Percentiles rank a stretch among this genome's conserved stretches.
These are phyloP conservation scores for Penicillium olsonii DNA, from an alignment of 2,329 filamentous ascomycete species.

Conservation along the genomic window DNA sequence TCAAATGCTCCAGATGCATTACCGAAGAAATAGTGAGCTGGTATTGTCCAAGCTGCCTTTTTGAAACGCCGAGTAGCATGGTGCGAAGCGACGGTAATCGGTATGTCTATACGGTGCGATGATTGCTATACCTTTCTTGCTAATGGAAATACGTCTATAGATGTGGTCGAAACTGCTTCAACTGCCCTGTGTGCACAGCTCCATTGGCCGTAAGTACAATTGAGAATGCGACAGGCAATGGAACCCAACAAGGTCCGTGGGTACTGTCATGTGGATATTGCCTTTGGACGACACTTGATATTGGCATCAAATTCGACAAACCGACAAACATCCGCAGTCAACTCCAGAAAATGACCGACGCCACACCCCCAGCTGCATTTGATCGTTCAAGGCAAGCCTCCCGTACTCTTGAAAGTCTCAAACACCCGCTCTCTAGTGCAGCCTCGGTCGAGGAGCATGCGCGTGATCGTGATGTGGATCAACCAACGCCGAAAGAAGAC, in stretches of 20 bases:
- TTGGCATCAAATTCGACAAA: constrained; percentile 87
- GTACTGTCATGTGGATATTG: constrained; percentile 87
- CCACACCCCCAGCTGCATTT: constrained; percentile 23
- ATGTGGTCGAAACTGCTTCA: constrained; percentile 92
- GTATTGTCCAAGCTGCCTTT: constrained; percentile 93
- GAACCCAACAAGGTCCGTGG: constrained; percentile 61
- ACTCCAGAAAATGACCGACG: constrained; percentile 66
- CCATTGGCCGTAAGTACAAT: constrained; percentile 74
- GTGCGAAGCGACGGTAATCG: constrained; percentile 91
- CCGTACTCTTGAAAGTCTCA: constrained; percentile 40
- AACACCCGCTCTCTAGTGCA: constrained; percentile 40
- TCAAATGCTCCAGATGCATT: constrained; percentile 88
- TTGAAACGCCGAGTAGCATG: constrained; percentile 92
- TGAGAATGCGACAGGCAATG: constrained; percentile 54
- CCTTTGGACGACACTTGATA: constrained; percentile 87
- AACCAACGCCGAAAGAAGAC: constrained; percentile 38
- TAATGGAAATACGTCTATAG: constrained; percentile 48
- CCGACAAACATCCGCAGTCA: constrained; percentile 83
- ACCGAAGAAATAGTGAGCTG: constrained; percentile 92
- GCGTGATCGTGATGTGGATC: constrained; percentile 31
- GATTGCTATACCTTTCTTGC: not conserved
- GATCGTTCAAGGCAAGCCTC: constrained; percentile 39
- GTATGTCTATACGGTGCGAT: constrained; percentile 52
- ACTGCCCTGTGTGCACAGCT: constrained; percentile 85
- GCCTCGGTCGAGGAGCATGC: constrained; percentile 38